These are phyloP conservation scores for Ramaria rubella DNA, from an alignment of 768 basidiomycete species.

Conservation along the genomic window DNA sequence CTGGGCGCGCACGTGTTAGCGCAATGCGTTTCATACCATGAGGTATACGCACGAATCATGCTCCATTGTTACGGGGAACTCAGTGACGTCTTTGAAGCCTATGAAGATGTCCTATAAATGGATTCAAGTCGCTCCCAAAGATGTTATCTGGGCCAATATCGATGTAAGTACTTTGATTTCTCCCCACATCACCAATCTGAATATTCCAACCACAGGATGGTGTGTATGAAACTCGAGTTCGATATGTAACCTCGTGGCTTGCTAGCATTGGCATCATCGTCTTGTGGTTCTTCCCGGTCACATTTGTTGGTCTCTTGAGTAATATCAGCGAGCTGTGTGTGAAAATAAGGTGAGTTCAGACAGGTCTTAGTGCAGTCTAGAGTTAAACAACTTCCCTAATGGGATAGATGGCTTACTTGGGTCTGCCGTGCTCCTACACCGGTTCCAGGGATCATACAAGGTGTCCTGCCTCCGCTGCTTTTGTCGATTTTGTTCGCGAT, in stretches of 20 bases:
- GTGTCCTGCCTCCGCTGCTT: constrained; percentile 58
- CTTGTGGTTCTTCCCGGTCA: constrained; percentile 59
- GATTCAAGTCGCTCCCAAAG: constrained; percentile 48
- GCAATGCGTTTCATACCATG: constrained; percentile 51
- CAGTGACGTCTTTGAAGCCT: constrained; percentile 31
- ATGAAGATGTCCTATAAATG: constrained; percentile 53
- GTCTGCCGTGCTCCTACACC: constrained; percentile 26
- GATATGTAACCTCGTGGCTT: constrained; percentile 49
- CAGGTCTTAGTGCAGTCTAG: not conserved
- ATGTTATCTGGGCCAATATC: constrained; percentile 54
- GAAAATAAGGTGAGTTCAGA: constrained; percentile 36
- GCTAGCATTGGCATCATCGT: constrained; percentile 55
- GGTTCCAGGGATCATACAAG: constrained; percentile 50
- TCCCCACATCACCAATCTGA: not conserved
- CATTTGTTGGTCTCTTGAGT: constrained; percentile 58
- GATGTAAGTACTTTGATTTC: constrained; percentile 38
- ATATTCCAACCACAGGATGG: constrained; percentile 17
- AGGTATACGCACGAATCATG: too few relatives aligned
- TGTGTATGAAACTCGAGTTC: constrained; percentile 47
- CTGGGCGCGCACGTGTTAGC: constrained; percentile 67
- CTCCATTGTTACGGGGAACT: constrained; percentile 14
- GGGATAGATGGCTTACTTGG: constrained; percentile 51
- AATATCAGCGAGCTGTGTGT: constrained; percentile 48
- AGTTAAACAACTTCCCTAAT: not conserved
- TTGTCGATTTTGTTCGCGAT: constrained; percentile 57